Evolutionary conservation across 2,329 filamentous ascomycete genomes (phyloP), one percentile per base, ranked within the genome.

Genomic region (Nemania sp.): DNA sequence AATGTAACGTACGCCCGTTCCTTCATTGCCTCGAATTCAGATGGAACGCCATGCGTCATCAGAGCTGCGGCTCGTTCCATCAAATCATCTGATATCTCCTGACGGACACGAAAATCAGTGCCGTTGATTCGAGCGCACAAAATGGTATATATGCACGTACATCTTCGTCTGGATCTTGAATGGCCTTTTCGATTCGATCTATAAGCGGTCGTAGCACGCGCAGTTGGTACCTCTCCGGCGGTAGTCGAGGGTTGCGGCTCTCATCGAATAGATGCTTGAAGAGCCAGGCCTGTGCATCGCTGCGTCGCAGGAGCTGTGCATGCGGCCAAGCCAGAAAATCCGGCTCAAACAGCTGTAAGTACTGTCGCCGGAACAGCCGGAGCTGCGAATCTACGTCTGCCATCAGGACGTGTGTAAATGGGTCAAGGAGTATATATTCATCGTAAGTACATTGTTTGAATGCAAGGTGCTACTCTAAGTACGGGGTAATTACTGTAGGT

Each of bases 1-100:
- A 86, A 88, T 51, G 80, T 86, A 46, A 87, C 80, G 61, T 81
- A 82, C n/a, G 81, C 78, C 57, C 83, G 78, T 64, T 84, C 68
- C 66, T 85, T 83, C 39, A 77, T 79, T 52, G 81, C 75, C 48
- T 62, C 53, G 7, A 54, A 57, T 33, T 64, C 60, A 2, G 57
- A 51, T 0, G 59, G 36, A 1, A 61, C 45, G 74, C 77, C 48
- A 74, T 74, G 26, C 70, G 71, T 56, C 47, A 85, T 73, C 31
- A 88, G 74, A 52, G 72, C 67, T 36, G 78, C 78, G 65, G 86
- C 76, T 55, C 75, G 74, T 59, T 73, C 73, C 73, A 84, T 80
- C 56, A 89, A 77, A 68, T 80, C 74, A 66, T 86, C 80, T 52
- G 79, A 82, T 37, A 88, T 80, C 73, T 86, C 83, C 58, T 68